A percentile compares a stretch with the other conserved stretches of the same genome.
Evolutionary conservation across 352 stramenopile species (phyloP).

Genomic region (Pythium coloratum): DNA sequence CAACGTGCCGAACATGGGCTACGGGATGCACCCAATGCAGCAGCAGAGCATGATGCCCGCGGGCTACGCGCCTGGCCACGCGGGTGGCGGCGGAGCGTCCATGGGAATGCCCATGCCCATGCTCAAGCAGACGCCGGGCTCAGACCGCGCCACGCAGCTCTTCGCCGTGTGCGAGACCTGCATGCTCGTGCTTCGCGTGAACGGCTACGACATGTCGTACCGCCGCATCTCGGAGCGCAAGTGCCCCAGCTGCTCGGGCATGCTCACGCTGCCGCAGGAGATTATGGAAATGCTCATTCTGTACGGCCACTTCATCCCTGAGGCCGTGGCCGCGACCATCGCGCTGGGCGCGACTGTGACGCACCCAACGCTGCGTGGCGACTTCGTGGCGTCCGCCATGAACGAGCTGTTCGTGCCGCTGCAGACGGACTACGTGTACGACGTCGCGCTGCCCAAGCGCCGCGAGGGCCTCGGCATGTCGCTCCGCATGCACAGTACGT

Average conservation of each 20-base stretch:
- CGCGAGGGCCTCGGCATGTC: slow-evolving; percentile 82
- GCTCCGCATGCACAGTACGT: slow-evolving; percentile 83
- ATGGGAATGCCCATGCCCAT: slow-evolving; percentile 27
- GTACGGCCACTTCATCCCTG: slow-evolving; percentile 82
- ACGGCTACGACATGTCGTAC: slow-evolving; percentile 80
- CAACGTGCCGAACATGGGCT: slow-evolving; percentile 16
- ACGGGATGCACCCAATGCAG: slow-evolving; percentile 25
- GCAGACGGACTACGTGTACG: slow-evolving; percentile 84
- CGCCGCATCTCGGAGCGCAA: slow-evolving; percentile 79
- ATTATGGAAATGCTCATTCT: slow-evolving; percentile 88
- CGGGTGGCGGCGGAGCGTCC: not conserved
- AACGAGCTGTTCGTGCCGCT: slow-evolving; percentile 79
- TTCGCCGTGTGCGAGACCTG: slow-evolving; percentile 75
- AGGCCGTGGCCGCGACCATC: slow-evolving; percentile 63
- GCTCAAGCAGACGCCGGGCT: slow-evolving; percentile 2
- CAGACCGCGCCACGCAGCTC: slow-evolving; percentile 58
- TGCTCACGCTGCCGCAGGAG: slow-evolving; percentile 70
- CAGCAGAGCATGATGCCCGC: slow-evolving; percentile 22
- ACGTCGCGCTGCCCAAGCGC: slow-evolving; percentile 79
- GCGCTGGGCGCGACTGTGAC: slow-evolving; percentile 67
- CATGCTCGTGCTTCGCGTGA: slow-evolving; percentile 64
- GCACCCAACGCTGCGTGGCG: slow-evolving; percentile 68
- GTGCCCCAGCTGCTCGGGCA: slow-evolving; percentile 60
- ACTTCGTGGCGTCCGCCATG: slow-evolving; percentile 83
- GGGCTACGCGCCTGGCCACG: slow-evolving; percentile 7